phyloP scores from a whole-genome alignment of 2,329 filamentous ascomycete genomes.

The Sporothrix inflata region DNA sequence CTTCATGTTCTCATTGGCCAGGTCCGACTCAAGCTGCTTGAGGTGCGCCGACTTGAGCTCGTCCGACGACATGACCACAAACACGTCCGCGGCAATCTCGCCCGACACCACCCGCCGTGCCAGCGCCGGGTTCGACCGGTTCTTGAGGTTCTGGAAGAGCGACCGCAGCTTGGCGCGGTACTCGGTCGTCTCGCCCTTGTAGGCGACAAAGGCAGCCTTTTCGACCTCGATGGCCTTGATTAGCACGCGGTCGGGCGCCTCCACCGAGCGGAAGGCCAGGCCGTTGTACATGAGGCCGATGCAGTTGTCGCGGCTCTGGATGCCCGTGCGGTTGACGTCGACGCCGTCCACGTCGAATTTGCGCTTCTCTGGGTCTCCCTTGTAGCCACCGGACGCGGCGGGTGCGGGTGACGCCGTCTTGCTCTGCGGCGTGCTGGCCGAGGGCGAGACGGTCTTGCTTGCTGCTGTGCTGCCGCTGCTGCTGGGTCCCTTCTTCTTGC shows the following conservation, averaged over 20 bases:
- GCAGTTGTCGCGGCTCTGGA: constrained; percentile 76
- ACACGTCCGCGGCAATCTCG: constrained; percentile 70
- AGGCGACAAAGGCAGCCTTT: constrained; percentile 70
- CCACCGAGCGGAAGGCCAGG: constrained; percentile 70
- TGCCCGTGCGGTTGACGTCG: constrained; percentile 74
- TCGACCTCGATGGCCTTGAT: constrained; percentile 82
- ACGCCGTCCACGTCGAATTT: constrained; percentile 81
- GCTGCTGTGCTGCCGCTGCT: constrained; percentile 9
- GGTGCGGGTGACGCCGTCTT: constrained; percentile 47
- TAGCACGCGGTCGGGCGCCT: constrained; percentile 72
- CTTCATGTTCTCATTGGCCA: constrained; percentile 93
- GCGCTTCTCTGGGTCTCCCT: constrained; percentile 75
- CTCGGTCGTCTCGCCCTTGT: constrained; percentile 70
- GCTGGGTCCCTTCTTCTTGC: constrained; percentile 50
- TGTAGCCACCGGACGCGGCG: constrained; percentile 57
- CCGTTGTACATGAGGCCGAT: constrained; percentile 94
- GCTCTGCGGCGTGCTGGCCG: constrained; percentile 45
- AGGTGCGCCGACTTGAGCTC: constrained; percentile 89
- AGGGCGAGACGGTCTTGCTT: constrained; percentile 46
- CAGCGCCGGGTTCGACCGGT: constrained; percentile 80
- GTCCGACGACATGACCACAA: constrained; percentile 85
- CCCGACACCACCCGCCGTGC: constrained; percentile 75
- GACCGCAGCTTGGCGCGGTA: constrained; percentile 92
- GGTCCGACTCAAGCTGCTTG: constrained; percentile 71
- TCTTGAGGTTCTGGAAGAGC: constrained; percentile 93